These are phyloP conservation scores for Trichoderma gracile DNA, from an alignment of 2,329 filamentous ascomycete species.

Conservation along the genomic window DNA sequence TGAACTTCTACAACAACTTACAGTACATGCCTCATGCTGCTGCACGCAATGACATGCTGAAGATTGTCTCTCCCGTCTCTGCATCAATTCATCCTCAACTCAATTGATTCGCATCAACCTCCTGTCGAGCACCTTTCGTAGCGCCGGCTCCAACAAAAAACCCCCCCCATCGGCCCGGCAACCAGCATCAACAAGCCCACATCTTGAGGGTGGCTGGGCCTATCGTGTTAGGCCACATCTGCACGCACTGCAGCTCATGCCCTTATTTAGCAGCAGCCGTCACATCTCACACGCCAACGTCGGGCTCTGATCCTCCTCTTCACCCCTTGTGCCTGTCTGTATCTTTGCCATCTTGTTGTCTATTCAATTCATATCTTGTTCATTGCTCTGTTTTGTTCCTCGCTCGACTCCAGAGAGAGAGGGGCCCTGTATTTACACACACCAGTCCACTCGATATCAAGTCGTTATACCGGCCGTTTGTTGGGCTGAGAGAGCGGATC, in stretches of 20 bases:
- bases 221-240: slow-evolving; percentile 37
- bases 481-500: background rate
- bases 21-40: background rate
- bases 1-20: background rate
- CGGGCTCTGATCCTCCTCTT: slow-evolving; percentile 2
- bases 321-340: slow-evolving; percentile 8
- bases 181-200: slow-evolving; percentile 40
- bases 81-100: background rate
- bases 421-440: no score
- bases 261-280: slow-evolving; percentile 4
- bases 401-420: no score
- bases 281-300: slow-evolving; percentile 12
- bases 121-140: slow-evolving; percentile 3
- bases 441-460: no score
- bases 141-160: background rate
- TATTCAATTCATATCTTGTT: background rate
- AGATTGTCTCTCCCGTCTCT: background rate
- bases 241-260: slow-evolving; percentile 7
- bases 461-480: background rate
- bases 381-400: no score
- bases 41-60: background rate
- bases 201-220: slow-evolving; percentile 31
- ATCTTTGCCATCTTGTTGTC: background rate
- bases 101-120: background rate
- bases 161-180: slow-evolving; percentile 36